Percentiles rank a stretch among this genome's conserved stretches.
These are phyloP conservation scores for Narthecium ossifragum DNA, from an alignment of 106 monocot genomes.

Conservation along the genomic window DNA sequence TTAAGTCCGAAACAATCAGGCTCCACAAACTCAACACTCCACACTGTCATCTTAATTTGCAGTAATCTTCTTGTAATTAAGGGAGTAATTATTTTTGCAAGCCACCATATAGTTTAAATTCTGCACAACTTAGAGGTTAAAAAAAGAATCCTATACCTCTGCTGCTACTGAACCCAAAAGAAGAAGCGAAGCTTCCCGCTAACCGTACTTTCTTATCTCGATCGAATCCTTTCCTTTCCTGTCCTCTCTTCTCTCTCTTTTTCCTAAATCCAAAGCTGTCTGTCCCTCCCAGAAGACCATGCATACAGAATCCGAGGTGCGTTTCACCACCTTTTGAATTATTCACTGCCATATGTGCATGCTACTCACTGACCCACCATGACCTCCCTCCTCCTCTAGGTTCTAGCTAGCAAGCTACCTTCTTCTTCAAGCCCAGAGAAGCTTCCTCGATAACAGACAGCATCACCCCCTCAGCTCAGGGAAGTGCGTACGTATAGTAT, in stretches of 20 bases:
- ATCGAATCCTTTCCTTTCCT: slow-evolving; percentile 5
- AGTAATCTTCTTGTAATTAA: too few relatives aligned
- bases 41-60: too few relatives aligned
- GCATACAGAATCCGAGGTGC: slow-evolving; percentile 13
- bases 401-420: not conserved
- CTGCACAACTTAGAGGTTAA: too few relatives aligned
- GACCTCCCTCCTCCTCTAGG: not conserved
- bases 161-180: not conserved
- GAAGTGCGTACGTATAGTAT: not conserved
- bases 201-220: not conserved
- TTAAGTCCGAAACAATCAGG: too few relatives aligned
- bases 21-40: too few relatives aligned
- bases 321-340: not conserved
- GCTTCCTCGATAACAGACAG: slow-evolving; percentile 25
- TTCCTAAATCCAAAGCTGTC: slow-evolving; percentile 1
- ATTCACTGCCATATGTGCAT: not conserved
- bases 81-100: too few relatives aligned
- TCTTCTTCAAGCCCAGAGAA: slow-evolving; percentile 16
- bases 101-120: too few relatives aligned
- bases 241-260: slow-evolving; percentile 1
- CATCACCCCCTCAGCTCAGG: too few relatives aligned
- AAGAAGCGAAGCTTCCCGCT: not conserved
- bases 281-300: not conserved
- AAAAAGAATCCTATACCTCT: too few relatives aligned
- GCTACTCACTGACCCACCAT: too few relatives aligned